phyloP scores from a whole-genome alignment of 345 rosid species.

The Punica granatum region DNA sequence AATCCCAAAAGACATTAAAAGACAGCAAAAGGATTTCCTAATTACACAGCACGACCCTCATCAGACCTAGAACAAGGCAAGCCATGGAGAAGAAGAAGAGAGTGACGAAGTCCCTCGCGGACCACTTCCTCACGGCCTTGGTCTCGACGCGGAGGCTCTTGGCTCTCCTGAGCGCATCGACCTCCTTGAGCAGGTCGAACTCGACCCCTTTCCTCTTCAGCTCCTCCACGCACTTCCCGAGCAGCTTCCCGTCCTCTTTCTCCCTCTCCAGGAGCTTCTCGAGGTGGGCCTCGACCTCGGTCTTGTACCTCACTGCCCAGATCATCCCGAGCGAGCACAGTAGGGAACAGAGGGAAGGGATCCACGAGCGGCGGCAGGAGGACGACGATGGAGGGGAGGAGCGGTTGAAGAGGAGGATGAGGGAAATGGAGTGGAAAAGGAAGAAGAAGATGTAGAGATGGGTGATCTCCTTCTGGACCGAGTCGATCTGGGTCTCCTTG shows the following conservation, averaged over 20 bases:
- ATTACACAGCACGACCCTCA: slow-evolving; percentile 62
- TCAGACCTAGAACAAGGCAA: slow-evolving; percentile 68
- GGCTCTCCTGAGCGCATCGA: slow-evolving; percentile 86
- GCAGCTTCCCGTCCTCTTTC: slow-evolving; percentile 73
- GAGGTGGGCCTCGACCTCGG: slow-evolving; percentile 63
- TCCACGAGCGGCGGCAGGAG: slow-evolving; percentile 63
- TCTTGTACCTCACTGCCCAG: slow-evolving; percentile 85
- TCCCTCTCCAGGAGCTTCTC: slow-evolving; percentile 80
- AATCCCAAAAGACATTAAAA: not conserved
- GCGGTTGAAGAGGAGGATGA: slow-evolving; percentile 65
- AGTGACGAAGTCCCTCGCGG: slow-evolving; percentile 65
- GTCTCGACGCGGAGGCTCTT: slow-evolving; percentile 81
- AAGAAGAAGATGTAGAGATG: slow-evolving; percentile 84
- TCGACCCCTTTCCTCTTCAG: slow-evolving; percentile 85
- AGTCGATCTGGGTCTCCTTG: slow-evolving; percentile 83
- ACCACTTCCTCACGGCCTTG: slow-evolving; percentile 70
- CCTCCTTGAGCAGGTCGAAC: slow-evolving; percentile 89
- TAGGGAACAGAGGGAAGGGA: slow-evolving; percentile 69
- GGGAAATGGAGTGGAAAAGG: slow-evolving; percentile 71
- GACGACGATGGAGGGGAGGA: slow-evolving; percentile 26
- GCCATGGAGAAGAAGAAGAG: slow-evolving; percentile 70
- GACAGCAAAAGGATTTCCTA: slow-evolving; percentile 9
- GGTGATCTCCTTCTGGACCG: slow-evolving; percentile 59
- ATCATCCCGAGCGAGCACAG: slow-evolving; percentile 63
- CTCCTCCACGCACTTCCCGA: slow-evolving; percentile 80